Conservation (phyloP, 139 green algal genomes). For the Coelastrella sp. region DNA sequence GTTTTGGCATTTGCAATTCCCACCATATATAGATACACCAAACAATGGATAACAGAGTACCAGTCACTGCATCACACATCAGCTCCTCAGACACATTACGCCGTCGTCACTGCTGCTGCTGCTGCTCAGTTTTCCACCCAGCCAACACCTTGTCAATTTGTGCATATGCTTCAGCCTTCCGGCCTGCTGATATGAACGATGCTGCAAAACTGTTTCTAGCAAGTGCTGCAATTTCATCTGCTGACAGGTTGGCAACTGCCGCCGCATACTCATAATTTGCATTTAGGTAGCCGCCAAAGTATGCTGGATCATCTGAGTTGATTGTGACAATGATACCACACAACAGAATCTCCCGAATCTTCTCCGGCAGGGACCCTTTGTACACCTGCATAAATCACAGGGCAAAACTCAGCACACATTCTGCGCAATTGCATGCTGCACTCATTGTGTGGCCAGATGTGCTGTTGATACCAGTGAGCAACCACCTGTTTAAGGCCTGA, state of each 20-base stretch:
- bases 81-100: not conserved
- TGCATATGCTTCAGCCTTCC: slow-evolving; percentile 31
- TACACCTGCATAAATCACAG: slow-evolving; percentile 60
- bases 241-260: slow-evolving; percentile 18
- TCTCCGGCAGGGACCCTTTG: slow-evolving; percentile 48
- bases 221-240: slow-evolving; percentile 44
- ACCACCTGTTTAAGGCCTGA: too few species aligned
- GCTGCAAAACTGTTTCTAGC: slow-evolving; percentile 55
- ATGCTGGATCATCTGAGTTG: slow-evolving; percentile 79
- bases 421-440: not conserved
- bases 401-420: not conserved
- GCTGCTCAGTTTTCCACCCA: slow-evolving; percentile 35
- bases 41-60: too few species aligned
- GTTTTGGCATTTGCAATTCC: too few species aligned
- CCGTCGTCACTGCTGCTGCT: not conserved
- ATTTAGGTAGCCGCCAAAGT: slow-evolving; percentile 69
- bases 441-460: not conserved
- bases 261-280: slow-evolving; percentile 66
- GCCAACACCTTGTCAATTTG: not conserved
- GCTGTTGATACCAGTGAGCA: too few species aligned
- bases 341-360: slow-evolving; percentile 49
- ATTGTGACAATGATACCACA: slow-evolving; percentile 60
- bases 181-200: slow-evolving; percentile 45
- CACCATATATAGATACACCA: too few species aligned
- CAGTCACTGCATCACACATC: too few species aligned